Evolutionary conservation across 2,329 filamentous ascomycete genomes (phyloP).

Genomic region (Aspergillus puulaauensis): DNA sequence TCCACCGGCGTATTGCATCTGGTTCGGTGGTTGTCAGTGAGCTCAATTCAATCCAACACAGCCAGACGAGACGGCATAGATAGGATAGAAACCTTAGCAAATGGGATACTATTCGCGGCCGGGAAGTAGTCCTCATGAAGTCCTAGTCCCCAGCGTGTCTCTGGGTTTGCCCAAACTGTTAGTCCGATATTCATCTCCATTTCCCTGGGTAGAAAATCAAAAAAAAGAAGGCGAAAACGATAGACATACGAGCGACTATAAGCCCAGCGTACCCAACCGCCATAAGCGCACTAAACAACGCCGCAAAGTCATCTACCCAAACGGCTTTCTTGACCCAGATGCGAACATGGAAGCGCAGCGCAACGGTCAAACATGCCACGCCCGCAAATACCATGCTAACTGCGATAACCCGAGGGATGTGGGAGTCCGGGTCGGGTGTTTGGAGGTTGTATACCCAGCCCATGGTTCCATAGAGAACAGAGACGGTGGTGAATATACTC

Average conservation of each 20-base stretch:
- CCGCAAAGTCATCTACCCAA: conserved; percentile 30
- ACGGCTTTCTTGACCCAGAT: conserved; percentile 16
- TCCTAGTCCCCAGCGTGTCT: not conserved
- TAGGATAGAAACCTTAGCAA: not conserved
- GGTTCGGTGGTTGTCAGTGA: too few species aligned
- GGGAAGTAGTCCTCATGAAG: not conserved
- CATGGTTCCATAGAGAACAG: conserved; percentile 16
- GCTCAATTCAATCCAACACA: too few species aligned
- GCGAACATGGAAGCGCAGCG: conserved; percentile 26
- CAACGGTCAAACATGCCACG: conserved; percentile 22
- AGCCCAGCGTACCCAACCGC: conserved; percentile 19
- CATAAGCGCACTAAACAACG: conserved; percentile 22
- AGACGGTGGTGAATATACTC: too few species aligned
- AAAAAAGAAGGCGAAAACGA: too few species aligned
- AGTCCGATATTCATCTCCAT: not conserved
- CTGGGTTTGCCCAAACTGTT: not conserved
- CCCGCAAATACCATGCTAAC: conserved; percentile 23
- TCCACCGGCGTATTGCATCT: not conserved
- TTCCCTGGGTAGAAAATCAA: too few species aligned
- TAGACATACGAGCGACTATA: conserved; percentile 18
- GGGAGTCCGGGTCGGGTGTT: conserved; percentile 20
- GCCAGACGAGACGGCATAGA: too few species aligned
- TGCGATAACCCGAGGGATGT: conserved; percentile 22
- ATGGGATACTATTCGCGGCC: not conserved
- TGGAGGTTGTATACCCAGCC: conserved; percentile 31